Evolutionary conservation across 2,329 filamentous ascomycete species (phyloP).

Genomic region (Aspergillus ochraceus): DNA sequence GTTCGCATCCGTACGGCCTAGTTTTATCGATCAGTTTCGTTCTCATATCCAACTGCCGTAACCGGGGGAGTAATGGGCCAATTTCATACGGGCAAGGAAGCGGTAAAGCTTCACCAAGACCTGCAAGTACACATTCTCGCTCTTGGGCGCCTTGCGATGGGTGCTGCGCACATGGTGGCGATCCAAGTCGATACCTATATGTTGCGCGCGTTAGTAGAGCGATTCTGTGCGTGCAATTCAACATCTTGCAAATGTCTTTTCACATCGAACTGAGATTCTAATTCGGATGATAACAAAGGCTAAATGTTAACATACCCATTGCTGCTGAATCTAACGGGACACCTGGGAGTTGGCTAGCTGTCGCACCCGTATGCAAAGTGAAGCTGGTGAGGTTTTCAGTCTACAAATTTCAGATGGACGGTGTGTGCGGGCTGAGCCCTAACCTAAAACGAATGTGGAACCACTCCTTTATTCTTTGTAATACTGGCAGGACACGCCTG

Average conservation of each 20-base stretch:
- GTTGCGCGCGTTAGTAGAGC: not conserved
- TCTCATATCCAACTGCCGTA: constrained; percentile 5
- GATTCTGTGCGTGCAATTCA: not conserved
- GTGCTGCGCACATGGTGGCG: constrained; percentile 63
- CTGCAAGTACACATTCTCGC: constrained; percentile 96
- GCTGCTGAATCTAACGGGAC: constrained; percentile 43
- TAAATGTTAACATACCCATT: constrained; percentile 41
- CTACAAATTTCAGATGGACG: constrained; percentile 40
- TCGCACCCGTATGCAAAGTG: constrained; percentile 40
- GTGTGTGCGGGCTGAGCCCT: constrained; percentile 49
- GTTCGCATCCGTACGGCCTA: constrained; percentile 90
- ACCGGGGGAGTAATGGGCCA: constrained; percentile 15
- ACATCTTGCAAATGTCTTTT: not conserved
- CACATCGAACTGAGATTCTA: not conserved
- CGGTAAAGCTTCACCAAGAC: constrained; percentile 97
- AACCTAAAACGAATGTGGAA: constrained; percentile 34
- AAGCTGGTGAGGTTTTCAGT: constrained; percentile 38
- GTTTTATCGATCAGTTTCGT: constrained; percentile 20
- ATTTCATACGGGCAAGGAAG: constrained; percentile 79
- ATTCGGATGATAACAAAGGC: not conserved
- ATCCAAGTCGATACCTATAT: constrained; percentile 57
- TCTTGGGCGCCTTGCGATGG: constrained; percentile 95
- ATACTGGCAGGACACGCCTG: not conserved
- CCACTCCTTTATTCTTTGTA: not conserved
- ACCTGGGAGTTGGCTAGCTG: constrained; percentile 42